Base-by-base conservation (phyloP, 2,329 filamentous ascomycete species). In the Periconia sp. region DNA sequence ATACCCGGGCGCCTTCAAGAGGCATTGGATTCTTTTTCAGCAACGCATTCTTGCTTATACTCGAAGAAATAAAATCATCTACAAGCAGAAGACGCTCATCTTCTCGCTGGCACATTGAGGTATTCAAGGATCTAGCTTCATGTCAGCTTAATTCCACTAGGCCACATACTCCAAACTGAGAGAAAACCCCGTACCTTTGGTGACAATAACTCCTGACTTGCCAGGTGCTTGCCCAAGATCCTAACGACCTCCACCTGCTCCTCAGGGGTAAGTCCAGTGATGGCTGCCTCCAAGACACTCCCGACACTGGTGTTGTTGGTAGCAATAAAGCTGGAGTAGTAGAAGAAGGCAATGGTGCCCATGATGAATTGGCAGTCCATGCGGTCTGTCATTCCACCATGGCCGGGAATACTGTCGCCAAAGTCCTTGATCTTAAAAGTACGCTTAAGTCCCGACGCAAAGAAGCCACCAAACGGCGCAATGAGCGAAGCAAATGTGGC, bases 281-380 rank as follows among this genome's bases (percentile, higher is more conserved):
- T 96, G 47, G 91, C 93, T 13, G 86, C 85, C 79, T 99, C 93
- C 63, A 99, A 89, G 35, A 99, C 89, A 50, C 85, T 86, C 18
- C 93, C 94, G 18, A 96, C 87, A 52, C 82, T 91, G 40, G 89
- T 86, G 74, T 93, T 91, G 80, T 96, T 86, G 7, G 91, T 82
- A 3, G 92, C 92, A 68, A 99, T 93, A 74, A 99, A 99, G 69
- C 90, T 94, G 74, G 97, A 92, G 77, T 95, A 99, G 78, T 99
- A 99, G 84, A 99, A 92, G 79, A 92, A 97, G 15, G 93, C 86
- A 68, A 99, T 97, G 76, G 96, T 94, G 9, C 94, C 94, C 94
- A 99, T 99, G 79, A 97, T 97, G 78, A 99, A 99, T 72, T 99
- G 94, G 74, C 94, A 99, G 72, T 99, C 94, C 93, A 99, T 97